A percentile compares a stretch with the other conserved stretches of the same genome.
Evolutionary conservation across 441 rosid species (phyloP).

Genomic region (Macaranga tanarius): DNA sequence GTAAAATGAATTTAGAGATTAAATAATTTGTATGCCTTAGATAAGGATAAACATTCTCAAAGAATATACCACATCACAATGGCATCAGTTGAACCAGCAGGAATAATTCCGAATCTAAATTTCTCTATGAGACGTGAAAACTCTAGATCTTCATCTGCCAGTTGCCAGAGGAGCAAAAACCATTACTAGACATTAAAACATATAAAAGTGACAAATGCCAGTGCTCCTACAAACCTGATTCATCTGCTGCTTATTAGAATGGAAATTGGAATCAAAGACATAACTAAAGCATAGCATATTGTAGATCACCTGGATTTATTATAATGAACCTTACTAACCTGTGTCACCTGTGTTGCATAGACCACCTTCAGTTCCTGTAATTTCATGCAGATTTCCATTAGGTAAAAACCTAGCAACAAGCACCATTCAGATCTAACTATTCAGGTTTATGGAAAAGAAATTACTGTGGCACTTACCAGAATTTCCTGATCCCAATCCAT

Average conservation of each 20-base stretch:
- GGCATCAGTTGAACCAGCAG: constrained; percentile 94
- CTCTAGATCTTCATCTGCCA: constrained; percentile 43
- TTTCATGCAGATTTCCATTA: constrained; percentile 21
- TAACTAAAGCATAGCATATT: not conserved
- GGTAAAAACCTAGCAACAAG: constrained; percentile 17
- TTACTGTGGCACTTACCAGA: constrained; percentile 37
- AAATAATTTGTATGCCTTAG: constrained; percentile 8
- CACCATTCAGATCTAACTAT: constrained; percentile 25
- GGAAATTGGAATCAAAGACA: not conserved
- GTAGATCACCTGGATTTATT: not conserved
- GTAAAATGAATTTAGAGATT: constrained; percentile 1
- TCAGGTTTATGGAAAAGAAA: constrained; percentile 20
- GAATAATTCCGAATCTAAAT: constrained; percentile 82
- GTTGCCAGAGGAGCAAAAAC: constrained; percentile 28
- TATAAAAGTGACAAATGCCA: not conserved
- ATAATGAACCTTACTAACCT: constrained; percentile 41
- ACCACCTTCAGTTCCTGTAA: constrained; percentile 44
- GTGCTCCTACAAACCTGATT: not conserved
- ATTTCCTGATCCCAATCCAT: constrained; percentile 36
- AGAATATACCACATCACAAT: constrained; percentile 72
- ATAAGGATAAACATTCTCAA: constrained; percentile 8
- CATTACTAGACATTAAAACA: constrained; percentile 15
- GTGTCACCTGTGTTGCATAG: constrained; percentile 41
- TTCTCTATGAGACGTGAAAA: constrained; percentile 42
- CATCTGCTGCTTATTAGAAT: not conserved